phyloP scores from a whole-genome alignment of 495 filamentous ascomycete species.

The Aspergillus cavernicola region DNA sequence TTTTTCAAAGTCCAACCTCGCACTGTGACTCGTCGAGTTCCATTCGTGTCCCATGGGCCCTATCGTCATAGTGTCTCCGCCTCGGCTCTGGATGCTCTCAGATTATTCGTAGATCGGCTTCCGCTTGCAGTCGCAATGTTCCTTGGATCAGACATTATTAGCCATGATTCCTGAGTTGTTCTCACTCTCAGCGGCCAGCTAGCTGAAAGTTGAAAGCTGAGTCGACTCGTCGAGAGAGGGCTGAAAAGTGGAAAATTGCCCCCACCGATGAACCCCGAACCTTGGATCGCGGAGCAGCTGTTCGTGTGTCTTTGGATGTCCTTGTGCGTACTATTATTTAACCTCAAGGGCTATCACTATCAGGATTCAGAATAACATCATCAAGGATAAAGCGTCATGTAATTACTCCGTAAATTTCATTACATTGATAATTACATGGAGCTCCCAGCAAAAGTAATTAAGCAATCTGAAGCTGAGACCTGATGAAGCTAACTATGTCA shows the following conservation, averaged over 20 bases:
- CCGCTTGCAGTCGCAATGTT: constrained; percentile 23
- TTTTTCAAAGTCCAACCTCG: constrained; percentile 20
- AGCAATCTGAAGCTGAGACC: not conserved
- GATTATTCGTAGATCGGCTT: constrained; percentile 24
- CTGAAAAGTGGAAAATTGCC: constrained; percentile 9
- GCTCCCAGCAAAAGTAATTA: not conserved
- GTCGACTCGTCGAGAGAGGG: constrained; percentile 1
- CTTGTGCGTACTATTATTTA: not conserved
- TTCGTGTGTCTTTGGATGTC: constrained; percentile 1
- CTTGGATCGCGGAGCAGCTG: constrained; percentile 23
- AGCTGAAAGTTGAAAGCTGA: constrained; percentile 1
- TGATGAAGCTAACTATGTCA: not conserved
- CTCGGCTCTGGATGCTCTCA: constrained; percentile 8
- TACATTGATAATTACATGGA: no score
- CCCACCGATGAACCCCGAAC: constrained; percentile 29
- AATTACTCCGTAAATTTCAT: constrained; percentile 11
- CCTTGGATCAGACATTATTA: constrained; percentile 15
- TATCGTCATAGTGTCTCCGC: constrained; percentile 28
- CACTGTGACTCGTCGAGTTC: constrained; percentile 36
- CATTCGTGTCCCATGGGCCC: constrained; percentile 23
- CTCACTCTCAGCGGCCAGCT: not conserved
- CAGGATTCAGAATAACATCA: no score
- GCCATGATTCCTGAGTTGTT: not conserved
- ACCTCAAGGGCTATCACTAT: not conserved
- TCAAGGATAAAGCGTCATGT: not conserved